Conservation (phyloP, 306 rosid species). For the Betula pendula region DNA sequence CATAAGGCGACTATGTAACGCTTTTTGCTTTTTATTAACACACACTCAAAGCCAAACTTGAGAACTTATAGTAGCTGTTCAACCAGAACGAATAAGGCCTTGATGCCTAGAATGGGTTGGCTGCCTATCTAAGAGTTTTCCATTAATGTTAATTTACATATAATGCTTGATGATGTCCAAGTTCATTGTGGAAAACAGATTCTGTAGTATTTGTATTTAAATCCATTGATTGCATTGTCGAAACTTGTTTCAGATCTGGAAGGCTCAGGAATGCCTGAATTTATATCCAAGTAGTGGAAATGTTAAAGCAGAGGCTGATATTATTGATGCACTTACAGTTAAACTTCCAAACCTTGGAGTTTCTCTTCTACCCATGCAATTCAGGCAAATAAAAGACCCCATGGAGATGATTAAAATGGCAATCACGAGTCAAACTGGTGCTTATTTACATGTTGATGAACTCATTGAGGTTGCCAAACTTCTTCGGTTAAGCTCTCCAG, state of each 20-base stretch:
- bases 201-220: not conserved
- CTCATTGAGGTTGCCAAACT: conserved; percentile 89
- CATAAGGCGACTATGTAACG: not conserved
- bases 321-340: conserved; percentile 79
- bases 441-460: conserved; percentile 93
- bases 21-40: not conserved
- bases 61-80: not conserved
- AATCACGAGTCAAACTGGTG: conserved; percentile 80
- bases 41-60: not conserved
- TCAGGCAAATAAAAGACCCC: conserved; percentile 88
- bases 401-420: conserved; percentile 92
- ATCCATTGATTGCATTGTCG: conserved; percentile 31
- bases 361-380: conserved; percentile 93
- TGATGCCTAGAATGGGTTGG: not conserved
- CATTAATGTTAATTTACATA: not conserved
- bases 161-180: not conserved
- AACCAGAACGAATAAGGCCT: not conserved
- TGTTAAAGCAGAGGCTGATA: conserved; percentile 79
- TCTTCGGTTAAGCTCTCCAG: conserved; percentile 81
- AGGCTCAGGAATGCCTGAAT: conserved; percentile 92
- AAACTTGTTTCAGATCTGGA: conserved; percentile 80
- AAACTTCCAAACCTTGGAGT: conserved; percentile 95
- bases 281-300: conserved; percentile 65
- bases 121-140: not conserved
- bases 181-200: not conserved